A percentile compares a stretch with the other conserved stretches of the same genome.
Conservation (phyloP, 208 protist species). For the Leishmania martiniquensis region DNA sequence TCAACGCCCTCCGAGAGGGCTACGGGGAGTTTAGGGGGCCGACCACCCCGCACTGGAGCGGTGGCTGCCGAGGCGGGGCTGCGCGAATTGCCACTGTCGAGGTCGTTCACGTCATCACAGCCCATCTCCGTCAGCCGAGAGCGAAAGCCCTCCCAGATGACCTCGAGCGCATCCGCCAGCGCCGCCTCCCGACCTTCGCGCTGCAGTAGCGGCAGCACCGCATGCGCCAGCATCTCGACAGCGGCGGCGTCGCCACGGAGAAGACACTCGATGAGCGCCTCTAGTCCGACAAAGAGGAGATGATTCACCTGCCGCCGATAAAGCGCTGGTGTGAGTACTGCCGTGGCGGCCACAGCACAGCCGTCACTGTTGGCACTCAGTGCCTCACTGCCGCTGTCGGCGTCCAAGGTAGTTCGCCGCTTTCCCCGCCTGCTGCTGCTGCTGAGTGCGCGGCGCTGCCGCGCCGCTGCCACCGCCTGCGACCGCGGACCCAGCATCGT, state of each 20-base stretch:
- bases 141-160: conserved; percentile 20
- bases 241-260: conserved; percentile 25
- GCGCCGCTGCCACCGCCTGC: not conserved
- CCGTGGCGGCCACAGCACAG: not conserved
- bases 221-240: conserved; percentile 14
- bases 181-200: conserved; percentile 25
- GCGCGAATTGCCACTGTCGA: not conserved
- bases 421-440: not conserved
- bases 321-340: conserved; percentile 18
- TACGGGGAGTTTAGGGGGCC: not conserved
- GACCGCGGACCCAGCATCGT: conserved; percentile 1
- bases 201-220: conserved; percentile 30
- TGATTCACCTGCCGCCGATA: conserved; percentile 18
- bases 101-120: conserved; percentile 16
- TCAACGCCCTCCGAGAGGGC: conserved; percentile 26
- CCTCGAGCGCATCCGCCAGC: conserved; percentile 31
- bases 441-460: not conserved
- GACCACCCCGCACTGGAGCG: not conserved
- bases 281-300: conserved; percentile 8
- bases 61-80: not conserved
- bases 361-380: not conserved
- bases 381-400: not conserved
- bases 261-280: conserved; percentile 24
- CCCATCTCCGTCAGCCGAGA: conserved; percentile 35
- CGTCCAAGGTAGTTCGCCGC: not conserved